Evolutionary conservation across 441 rosid genomes (phyloP), one percentile per base, ranked within the genome.

Genomic region (Pelargonium cotyledonis): DNA sequence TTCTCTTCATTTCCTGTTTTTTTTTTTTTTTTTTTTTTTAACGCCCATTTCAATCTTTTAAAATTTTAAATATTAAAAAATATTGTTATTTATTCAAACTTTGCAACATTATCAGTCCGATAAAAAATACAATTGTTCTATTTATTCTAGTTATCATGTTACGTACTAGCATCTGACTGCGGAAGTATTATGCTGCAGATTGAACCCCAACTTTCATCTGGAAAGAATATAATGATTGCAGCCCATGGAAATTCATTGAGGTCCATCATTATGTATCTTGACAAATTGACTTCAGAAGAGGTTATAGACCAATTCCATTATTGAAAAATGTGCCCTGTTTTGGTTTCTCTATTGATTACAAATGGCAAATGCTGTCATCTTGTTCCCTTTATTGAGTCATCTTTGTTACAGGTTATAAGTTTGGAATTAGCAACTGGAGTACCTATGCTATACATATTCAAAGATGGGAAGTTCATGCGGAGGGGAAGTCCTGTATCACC

Each of bases 251-350:
- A 95, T 77, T 95, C 99, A 0, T 72, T 95, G 73, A 78, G 99
- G 77, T 92, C 99, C 72, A 89, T 95, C 76, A 95, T 95, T 57
- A 95, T 95, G 99, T 90, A 90, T 80, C 99, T 95, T 43, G 99
- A 95, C 83, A 80, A 85, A 65, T 80, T 95, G 83, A 92, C 98
- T 70, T 86, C 97, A 68, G 93, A 89, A 70, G 99, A 95, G 96
- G 97, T 92, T 44, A 78, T 67, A 21, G 3, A 63, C 71, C 58
- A 1, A 14, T 65, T 41, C 8, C 23, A 41, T 68, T 11, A 40
- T 63, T 63, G 62, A 63, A 60, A 46, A 65, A 1, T 43, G 9
- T 41, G 55, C 40, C 12, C 9, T 23, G 1, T 46, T 64, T 73
- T 63, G 67, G 1, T 18, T 23, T 14, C 11, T 29, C 8, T 57